Conservation (phyloP, 176 grass and related monocot species). For the Luzula sylvatica region DNA sequence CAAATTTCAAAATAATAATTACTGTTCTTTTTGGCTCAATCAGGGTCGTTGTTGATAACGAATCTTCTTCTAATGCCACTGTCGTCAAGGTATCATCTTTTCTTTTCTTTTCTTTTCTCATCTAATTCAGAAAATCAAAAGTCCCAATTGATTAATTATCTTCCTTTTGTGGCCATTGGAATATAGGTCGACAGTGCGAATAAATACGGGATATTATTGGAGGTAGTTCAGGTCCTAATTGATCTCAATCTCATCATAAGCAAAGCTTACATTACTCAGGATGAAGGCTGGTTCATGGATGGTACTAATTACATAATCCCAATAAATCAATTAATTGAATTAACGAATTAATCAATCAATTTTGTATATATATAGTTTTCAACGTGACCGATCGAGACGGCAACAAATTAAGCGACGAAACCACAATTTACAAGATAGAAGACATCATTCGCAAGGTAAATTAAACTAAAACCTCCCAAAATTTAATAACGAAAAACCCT, state of each 20-base stretch:
- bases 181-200: conserved; percentile 50
- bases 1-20: not conserved
- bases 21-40: not conserved
- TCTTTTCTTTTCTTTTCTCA: not conserved
- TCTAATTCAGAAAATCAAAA: not conserved
- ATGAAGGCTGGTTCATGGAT: conserved; percentile 91
- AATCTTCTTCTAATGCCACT: conserved; percentile 42
- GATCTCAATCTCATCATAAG: conserved; percentile 66
- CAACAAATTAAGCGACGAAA: conserved; percentile 46
- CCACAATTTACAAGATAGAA: conserved; percentile 26
- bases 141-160: not conserved
- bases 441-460: conserved; percentile 52
- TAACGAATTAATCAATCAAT: not conserved
- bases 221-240: conserved; percentile 74
- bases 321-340: not conserved
- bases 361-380: conserved; percentile 66
- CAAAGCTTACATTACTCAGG: conserved; percentile 68
- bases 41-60: conserved; percentile 64
- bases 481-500: not conserved
- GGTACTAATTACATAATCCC: conserved; percentile 26
- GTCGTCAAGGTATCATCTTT: conserved; percentile 44
- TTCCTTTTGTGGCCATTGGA: not conserved
- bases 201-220: conserved; percentile 67
- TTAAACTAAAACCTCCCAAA: not conserved
- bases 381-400: conserved; percentile 69